A percentile compares a stretch with the other conserved stretches of the same genome.
Conservation (phyloP, 2,329 filamentous ascomycete genomes). For the Colletotrichum musae region DNA sequence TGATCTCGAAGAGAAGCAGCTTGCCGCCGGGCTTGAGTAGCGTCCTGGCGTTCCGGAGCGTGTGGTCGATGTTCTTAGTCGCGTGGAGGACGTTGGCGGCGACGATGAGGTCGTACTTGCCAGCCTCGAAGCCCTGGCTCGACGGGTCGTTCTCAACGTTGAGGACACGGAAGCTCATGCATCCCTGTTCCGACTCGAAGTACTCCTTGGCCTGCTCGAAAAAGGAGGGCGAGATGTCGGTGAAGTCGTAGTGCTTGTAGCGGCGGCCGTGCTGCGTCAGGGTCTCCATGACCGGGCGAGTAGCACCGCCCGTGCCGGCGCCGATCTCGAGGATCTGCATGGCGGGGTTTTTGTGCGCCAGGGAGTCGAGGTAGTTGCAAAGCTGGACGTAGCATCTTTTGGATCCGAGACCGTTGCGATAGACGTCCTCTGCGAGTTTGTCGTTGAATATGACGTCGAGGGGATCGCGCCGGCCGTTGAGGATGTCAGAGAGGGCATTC, state of each 20-base stretch:
- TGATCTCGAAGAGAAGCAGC: constrained; percentile 50
- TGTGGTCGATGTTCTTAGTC: constrained; percentile 45
- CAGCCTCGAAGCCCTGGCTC: constrained; percentile 46
- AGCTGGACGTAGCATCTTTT: constrained; percentile 41
- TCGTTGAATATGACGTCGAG: constrained; percentile 48
- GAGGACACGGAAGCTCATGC: constrained; percentile 52
- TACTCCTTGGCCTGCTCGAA: constrained; percentile 51
- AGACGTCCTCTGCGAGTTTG: constrained; percentile 45
- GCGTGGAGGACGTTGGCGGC: constrained; percentile 52
- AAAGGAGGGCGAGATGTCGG: constrained; percentile 57
- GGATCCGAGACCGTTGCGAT: constrained; percentile 44
- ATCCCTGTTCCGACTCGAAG: constrained; percentile 42
- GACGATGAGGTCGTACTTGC: constrained; percentile 49
- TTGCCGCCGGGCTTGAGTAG: constrained; percentile 51
- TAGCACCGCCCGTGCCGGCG: constrained; percentile 52
- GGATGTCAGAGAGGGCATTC: constrained; percentile 44
- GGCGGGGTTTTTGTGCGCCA: constrained; percentile 49
- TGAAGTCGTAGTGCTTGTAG: constrained; percentile 51
- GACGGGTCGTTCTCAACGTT: constrained; percentile 51
- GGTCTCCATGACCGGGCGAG: constrained; percentile 44
- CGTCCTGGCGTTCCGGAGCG: constrained; percentile 44
- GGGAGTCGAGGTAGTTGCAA: constrained; percentile 43
- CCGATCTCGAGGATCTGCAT: constrained; percentile 56
- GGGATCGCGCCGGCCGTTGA: constrained; percentile 46
- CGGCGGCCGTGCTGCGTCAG: constrained; percentile 28